Base-by-base conservation (phyloP, 257 asterid species). In the Solanum lignicaule region DNA sequence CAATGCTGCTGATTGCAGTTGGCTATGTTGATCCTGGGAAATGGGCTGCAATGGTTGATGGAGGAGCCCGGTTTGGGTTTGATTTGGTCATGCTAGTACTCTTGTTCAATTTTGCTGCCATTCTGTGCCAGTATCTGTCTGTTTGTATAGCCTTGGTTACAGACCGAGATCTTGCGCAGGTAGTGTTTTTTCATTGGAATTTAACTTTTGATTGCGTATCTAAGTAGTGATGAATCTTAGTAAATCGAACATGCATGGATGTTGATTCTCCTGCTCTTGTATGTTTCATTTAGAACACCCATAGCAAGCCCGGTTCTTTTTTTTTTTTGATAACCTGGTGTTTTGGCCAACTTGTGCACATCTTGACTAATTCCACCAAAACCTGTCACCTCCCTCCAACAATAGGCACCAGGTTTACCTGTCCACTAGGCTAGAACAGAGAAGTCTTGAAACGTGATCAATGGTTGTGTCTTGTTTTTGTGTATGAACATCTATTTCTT, bases 11-110 rank as follows among this genome's bases (percentile, higher is more conserved):
- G 90, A 87, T 97, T 88, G 94, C 98, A 87, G 88, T 95, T 75
- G 92, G 98, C 93, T 96, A 97, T 91, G 92, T 97, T 58, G 99
- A 95, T 89, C 99, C 99, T 87, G 99, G 99, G 87, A 97, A 97
- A 91, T 97, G 98, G 99, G 98, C 98, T 43, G 95, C 95, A 84
- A 90, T 95, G 85, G 92, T 96, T 71, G 99, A 97, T 90, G 98
- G 98, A 23, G 99, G 99, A 48, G 95, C 98, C 62, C 98, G 94
- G 52, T 93, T 94, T 83, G 99, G 99, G 52, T 88, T 88, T 89
- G 99, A 97, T 90, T 88, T 95, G 90, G 90, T 90, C 85, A 88
- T 92, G 21, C 90, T 93, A 52, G 87, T 94, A 90, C 94, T 97
- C 76, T 60, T 92, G 52, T 92, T 96, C 86, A 96, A 93, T 87